These are phyloP conservation scores for Ustilago curta DNA, from an alignment of 1,284 basidiomycete genomes.

Conservation along the genomic window DNA sequence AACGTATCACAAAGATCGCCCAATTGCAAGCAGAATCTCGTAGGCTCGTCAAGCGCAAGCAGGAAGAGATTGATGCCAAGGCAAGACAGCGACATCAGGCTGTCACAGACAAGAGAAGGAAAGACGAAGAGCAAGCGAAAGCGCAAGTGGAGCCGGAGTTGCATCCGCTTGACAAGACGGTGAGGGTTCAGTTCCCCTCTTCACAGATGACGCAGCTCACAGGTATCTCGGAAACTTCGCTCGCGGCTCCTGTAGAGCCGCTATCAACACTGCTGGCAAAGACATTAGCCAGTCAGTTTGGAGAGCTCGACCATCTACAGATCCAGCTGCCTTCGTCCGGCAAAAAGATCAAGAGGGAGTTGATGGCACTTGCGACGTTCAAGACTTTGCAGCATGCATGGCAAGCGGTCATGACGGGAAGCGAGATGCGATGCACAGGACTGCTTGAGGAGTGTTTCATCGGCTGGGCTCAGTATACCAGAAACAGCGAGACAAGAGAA, in stretches of 20 bases:
- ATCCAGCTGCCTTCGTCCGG: constrained; percentile 35
- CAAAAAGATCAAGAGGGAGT: constrained; percentile 52
- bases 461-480: constrained; percentile 54
- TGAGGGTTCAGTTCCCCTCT: constrained; percentile 57
- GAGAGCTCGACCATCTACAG: constrained; percentile 45
- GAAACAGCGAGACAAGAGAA: constrained; percentile 21
- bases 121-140: constrained; percentile 32
- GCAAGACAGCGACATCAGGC: constrained; percentile 17
- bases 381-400: constrained; percentile 50
- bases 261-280: constrained; percentile 45
- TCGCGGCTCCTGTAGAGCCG: constrained; percentile 12
- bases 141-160: constrained; percentile 33
- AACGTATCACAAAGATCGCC: constrained; percentile 27
- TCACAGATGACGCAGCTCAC: constrained; percentile 43
- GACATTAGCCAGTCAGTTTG: constrained; percentile 44
- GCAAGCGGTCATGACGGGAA: constrained; percentile 54
- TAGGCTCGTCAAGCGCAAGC: constrained; percentile 40
- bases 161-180: constrained; percentile 54
- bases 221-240: constrained; percentile 2
- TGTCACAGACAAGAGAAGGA: constrained; percentile 11
- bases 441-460: constrained; percentile 61
- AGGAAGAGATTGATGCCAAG: constrained; percentile 41
- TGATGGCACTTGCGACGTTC: constrained; percentile 56
- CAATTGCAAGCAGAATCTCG: constrained; percentile 47
- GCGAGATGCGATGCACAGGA: constrained; percentile 55